Evolutionary conservation across 257 asterid genomes (phyloP).

Genomic region (Lycium barbarum): DNA sequence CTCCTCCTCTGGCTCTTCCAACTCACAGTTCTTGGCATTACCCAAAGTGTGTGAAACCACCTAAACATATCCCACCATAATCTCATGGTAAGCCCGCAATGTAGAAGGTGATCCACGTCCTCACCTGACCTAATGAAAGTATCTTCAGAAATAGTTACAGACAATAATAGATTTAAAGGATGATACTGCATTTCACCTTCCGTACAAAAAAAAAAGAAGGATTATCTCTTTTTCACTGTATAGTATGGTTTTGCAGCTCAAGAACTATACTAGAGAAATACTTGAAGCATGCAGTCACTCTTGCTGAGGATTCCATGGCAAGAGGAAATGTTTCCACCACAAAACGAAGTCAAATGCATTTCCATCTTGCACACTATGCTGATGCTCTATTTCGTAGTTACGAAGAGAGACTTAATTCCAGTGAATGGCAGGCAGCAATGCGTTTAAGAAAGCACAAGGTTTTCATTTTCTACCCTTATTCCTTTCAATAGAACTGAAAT

Average conservation of each 20-base stretch:
- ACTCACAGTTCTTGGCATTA: too few species aligned
- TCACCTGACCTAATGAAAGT: not conserved
- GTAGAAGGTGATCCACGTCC: too few species aligned
- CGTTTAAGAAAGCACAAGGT: conserved; percentile 88
- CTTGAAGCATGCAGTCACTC: conserved; percentile 86
- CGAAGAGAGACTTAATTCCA: conserved; percentile 92
- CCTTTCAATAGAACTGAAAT: conserved; percentile 8
- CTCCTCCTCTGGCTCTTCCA: too few species aligned
- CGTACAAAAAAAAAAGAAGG: not conserved
- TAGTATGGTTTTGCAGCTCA: conserved; percentile 65
- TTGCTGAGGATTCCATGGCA: conserved; percentile 70
- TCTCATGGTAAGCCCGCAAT: too few species aligned
- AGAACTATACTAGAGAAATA: conserved; percentile 92
- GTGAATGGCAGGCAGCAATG: conserved; percentile 95
- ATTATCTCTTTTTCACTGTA: conserved; percentile 25
- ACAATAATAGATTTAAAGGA: not conserved
- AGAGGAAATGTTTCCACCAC: conserved; percentile 58
- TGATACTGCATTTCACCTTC: not conserved
- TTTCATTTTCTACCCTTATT: conserved; percentile 42
- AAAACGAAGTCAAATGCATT: conserved; percentile 92
- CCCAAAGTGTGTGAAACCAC: too few species aligned
- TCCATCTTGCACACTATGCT: conserved; percentile 97
- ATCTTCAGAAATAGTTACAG: not conserved
- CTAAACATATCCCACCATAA: too few species aligned
- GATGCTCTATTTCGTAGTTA: conserved; percentile 95